Conservation (phyloP, 306 rosid genomes). For the Malus sieversii region DNA sequence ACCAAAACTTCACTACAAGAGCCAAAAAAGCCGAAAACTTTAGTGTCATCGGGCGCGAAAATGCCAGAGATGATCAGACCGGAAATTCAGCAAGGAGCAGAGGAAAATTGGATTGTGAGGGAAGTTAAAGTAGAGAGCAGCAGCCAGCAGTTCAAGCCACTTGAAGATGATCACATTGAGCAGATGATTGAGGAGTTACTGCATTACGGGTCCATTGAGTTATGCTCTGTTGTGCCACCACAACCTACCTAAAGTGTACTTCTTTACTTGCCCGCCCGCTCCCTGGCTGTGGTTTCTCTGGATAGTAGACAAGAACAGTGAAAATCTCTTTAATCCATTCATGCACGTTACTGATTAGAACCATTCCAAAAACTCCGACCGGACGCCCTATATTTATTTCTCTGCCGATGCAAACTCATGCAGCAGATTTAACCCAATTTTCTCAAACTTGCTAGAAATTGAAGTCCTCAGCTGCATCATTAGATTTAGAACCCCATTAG, state of each 20-base stretch:
- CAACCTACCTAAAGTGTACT: conserved; percentile 5
- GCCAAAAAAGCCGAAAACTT: conserved; percentile 28
- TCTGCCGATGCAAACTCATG: conserved; percentile 23
- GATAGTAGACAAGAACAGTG: not conserved
- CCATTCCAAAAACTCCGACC: not conserved
- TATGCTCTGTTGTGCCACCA: conserved; percentile 40
- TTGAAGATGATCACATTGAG: conserved; percentile 80
- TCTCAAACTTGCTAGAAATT: not conserved
- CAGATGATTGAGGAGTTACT: conserved; percentile 90
- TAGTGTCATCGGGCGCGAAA: conserved; percentile 1
- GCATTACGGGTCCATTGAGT: conserved; percentile 76
- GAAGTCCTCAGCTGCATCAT: no score
- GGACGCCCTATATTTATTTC: not conserved
- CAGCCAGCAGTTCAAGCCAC: conserved; percentile 35
- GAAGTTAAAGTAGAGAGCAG: conserved; percentile 50
- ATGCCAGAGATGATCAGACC: conserved; percentile 30
- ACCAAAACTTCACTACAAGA: conserved; percentile 40
- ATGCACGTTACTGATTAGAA: not conserved
- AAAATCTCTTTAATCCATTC: not conserved
- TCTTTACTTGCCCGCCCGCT: not conserved
- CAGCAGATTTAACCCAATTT: conserved; percentile 49
- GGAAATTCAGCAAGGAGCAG: conserved; percentile 21
- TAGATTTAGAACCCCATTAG: conserved; percentile 14
- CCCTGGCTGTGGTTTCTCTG: not conserved
- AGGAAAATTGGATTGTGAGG: conserved; percentile 36